Conservation (phyloP, 345 rosid species). For the Eucalyptus cladocalyx region DNA sequence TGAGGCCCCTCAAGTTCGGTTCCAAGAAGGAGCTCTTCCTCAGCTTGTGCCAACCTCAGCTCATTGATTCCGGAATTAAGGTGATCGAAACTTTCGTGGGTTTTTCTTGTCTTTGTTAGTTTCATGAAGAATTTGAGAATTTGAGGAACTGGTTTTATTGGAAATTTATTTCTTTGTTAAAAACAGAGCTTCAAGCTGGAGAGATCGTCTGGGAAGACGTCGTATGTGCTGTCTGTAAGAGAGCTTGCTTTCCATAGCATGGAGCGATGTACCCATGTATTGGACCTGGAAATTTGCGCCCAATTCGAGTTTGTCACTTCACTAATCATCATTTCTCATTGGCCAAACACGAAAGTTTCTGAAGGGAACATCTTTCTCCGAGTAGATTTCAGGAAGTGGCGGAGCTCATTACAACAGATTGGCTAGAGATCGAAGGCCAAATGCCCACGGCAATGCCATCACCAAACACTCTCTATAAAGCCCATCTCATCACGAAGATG, state of each 20-base stretch:
- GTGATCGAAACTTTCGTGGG: neutral
- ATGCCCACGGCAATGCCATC: slow-evolving; percentile 10
- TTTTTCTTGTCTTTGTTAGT: neutral
- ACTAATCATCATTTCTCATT: neutral
- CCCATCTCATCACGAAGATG: slow-evolving; percentile 13
- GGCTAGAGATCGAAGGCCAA: slow-evolving; percentile 24
- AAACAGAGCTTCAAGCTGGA: slow-evolving; percentile 53
- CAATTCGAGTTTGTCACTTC: slow-evolving; percentile 26
- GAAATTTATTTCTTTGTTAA: neutral
- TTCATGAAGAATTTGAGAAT: neutral
- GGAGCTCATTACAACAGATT: slow-evolving; percentile 13
- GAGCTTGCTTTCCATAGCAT: slow-evolving; percentile 43
- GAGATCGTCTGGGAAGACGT: slow-evolving; percentile 38
- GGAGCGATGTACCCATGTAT: slow-evolving; percentile 26
- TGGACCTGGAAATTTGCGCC: slow-evolving; percentile 48
- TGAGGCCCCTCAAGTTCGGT: neutral
- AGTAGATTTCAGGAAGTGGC: slow-evolving; percentile 22
- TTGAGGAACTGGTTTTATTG: no score
- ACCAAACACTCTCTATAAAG: slow-evolving; percentile 22
- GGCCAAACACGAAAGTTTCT: neutral
- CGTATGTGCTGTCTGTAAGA: slow-evolving; percentile 47
- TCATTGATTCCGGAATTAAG: slow-evolving; percentile 14
- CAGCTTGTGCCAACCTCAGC: slow-evolving; percentile 5
- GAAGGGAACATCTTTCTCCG: neutral
- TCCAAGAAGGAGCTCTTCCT: slow-evolving; percentile 16